phyloP scores from a whole-genome alignment of 768 basidiomycete species.

The Tricholoma sp. region DNA sequence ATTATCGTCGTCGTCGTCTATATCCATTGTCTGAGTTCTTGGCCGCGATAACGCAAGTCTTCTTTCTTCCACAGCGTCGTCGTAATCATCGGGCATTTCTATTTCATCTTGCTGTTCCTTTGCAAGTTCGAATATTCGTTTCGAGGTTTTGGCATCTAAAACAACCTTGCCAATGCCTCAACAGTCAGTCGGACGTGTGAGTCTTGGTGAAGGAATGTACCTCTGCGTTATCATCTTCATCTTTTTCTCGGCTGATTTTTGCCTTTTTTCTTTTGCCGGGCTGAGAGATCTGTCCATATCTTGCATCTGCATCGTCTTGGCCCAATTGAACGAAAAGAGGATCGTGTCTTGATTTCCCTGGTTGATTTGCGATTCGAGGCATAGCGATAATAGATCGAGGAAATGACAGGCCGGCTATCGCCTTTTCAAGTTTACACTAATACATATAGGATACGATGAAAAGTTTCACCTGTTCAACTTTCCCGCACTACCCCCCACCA shows the following conservation, averaged over 20 bases:
- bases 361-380: conserved; percentile 56
- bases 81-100: conserved; percentile 55
- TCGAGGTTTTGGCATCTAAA: conserved; percentile 77
- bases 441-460: no score
- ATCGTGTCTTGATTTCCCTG: conserved; percentile 69
- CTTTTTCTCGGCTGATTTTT: conserved; percentile 34
- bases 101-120: conserved; percentile 91
- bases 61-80: conserved; percentile 38
- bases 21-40: conserved; percentile 32
- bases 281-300: conserved; percentile 73
- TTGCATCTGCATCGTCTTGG: conserved; percentile 69
- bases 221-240: conserved; percentile 53
- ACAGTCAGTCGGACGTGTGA: background rate
- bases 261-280: conserved; percentile 73
- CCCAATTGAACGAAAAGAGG: conserved; percentile 82
- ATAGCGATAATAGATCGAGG: conserved; percentile 28
- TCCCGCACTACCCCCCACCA: conserved; percentile 14
- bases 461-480: no score
- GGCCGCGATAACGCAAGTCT: conserved; percentile 27
- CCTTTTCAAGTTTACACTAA: conserved; percentile 9
- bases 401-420: background rate
- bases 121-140: conserved; percentile 88
- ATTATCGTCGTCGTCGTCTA: conserved; percentile 41
- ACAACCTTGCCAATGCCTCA: conserved; percentile 43
- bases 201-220: conserved; percentile 30